These are phyloP conservation scores for Helminthosporium solani DNA, from an alignment of 2,329 filamentous ascomycete genomes.

Conservation along the genomic window DNA sequence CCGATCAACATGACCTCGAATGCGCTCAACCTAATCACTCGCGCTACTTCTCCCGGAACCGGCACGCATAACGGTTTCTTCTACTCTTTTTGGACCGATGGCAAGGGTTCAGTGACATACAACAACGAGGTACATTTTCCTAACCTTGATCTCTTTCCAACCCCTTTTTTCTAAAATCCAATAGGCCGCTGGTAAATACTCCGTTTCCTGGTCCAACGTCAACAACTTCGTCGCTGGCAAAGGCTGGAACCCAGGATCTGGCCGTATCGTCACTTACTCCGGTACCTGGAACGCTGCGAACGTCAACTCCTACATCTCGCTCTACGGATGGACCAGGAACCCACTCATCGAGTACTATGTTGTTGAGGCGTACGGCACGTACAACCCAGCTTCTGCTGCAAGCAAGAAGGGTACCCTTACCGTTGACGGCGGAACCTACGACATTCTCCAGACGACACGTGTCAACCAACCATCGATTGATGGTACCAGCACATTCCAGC, in stretches of 20 bases:
- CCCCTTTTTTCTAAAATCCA: constrained; percentile 3
- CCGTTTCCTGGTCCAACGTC: constrained; percentile 50
- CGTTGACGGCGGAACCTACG: constrained; percentile 55
- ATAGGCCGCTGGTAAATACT: constrained; percentile 50
- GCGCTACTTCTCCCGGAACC: constrained; percentile 21
- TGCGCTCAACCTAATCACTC: constrained; percentile 14
- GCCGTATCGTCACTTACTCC: constrained; percentile 53
- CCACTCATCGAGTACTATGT: constrained; percentile 62
- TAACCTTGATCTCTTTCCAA: not conserved
- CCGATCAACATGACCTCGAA: constrained; percentile 24
- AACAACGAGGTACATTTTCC: constrained; percentile 49
- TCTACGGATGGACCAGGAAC: constrained; percentile 60
- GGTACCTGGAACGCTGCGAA: constrained; percentile 49
- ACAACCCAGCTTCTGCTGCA: constrained; percentile 51
- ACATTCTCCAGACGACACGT: constrained; percentile 53
- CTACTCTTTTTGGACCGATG: constrained; percentile 60
- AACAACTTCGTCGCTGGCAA: constrained; percentile 60
- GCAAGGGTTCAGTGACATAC: constrained; percentile 52
- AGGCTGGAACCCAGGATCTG: constrained; percentile 56
- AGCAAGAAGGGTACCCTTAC: constrained; percentile 54
- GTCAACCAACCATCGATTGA: constrained; percentile 55
- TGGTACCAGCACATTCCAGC: constrained; percentile 56
- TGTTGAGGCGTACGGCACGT: constrained; percentile 54
- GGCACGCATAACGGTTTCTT: constrained; percentile 36
- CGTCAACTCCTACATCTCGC: constrained; percentile 55